These are phyloP conservation scores for Avena eriantha DNA, from an alignment of 176 grass and related monocot genomes.

Conservation along the genomic window DNA sequence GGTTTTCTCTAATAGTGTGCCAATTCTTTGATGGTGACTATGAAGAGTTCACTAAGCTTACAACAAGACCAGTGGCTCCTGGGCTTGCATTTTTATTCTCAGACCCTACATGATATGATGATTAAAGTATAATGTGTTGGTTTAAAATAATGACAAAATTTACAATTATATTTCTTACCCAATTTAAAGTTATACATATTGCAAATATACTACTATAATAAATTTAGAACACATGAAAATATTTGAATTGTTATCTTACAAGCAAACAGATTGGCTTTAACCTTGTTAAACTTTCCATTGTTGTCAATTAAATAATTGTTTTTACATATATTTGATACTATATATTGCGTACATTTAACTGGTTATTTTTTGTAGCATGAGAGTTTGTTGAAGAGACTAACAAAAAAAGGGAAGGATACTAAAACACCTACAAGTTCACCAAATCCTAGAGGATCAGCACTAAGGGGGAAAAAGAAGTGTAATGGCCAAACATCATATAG, in stretches of 20 bases:
- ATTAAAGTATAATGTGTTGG: too few species aligned
- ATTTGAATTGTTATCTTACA: background rate
- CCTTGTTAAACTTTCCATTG: background rate
- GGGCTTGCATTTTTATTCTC: too few species aligned
- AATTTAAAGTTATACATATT: too few species aligned
- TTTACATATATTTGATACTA: background rate
- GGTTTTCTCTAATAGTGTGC: background rate
- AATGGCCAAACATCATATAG: background rate
- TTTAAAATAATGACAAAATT: too few species aligned
- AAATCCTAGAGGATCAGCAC: background rate
- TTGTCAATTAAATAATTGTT: background rate
- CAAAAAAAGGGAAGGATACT: background rate
- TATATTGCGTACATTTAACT: background rate
- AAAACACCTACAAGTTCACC: background rate
- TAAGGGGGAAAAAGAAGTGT: background rate
- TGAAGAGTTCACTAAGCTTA: background rate
- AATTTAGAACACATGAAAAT: background rate
- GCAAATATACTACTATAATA: background rate
- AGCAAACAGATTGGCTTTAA: background rate
- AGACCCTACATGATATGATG: too few species aligned
- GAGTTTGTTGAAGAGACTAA: constrained; percentile 2
- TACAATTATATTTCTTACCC: too few species aligned
- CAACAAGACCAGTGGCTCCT: too few species aligned
- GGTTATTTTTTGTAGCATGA: constrained; percentile 15
- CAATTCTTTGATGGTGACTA: background rate